These are phyloP conservation scores for Entomortierella chlamydospora DNA, from an alignment of 192 early-diverging fungal genomes.

Conservation along the genomic window DNA sequence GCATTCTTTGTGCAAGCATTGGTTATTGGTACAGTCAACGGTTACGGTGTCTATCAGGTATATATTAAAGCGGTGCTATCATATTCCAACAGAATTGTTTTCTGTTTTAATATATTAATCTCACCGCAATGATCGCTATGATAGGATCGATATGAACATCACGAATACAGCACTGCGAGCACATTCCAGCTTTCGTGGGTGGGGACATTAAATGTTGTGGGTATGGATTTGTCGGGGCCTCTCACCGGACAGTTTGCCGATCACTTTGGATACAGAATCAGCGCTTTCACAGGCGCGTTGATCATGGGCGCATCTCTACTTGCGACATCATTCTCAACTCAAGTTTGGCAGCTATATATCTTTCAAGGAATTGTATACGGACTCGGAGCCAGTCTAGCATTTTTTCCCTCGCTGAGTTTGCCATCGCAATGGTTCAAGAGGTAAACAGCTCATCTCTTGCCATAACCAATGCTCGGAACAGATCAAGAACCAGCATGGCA, in stretches of 20 bases:
- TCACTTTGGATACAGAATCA: slow-evolving; percentile 60
- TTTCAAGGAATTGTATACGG: slow-evolving; percentile 42
- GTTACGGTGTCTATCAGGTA: slow-evolving; percentile 65
- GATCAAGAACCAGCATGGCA: no score
- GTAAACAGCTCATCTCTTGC: no score
- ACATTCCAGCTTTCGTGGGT: slow-evolving; percentile 63
- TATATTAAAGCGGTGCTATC: neutral
- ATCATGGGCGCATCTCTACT: slow-evolving; percentile 62
- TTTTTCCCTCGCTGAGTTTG: slow-evolving; percentile 61
- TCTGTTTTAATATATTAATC: no score
- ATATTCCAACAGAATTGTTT: no score
- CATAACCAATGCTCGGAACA: no score
- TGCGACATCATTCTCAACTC: slow-evolving; percentile 66
- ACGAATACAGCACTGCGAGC: slow-evolving; percentile 48
- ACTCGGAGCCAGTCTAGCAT: slow-evolving; percentile 59
- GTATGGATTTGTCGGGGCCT: slow-evolving; percentile 61
- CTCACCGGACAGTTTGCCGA: slow-evolving; percentile 63
- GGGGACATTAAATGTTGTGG: slow-evolving; percentile 62
- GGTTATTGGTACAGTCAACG: slow-evolving; percentile 66
- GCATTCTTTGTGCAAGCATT: slow-evolving; percentile 63
- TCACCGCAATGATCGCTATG: slow-evolving; percentile 8
- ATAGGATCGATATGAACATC: slow-evolving; percentile 37
- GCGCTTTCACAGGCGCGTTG: slow-evolving; percentile 59
- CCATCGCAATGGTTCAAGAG: slow-evolving; percentile 69
- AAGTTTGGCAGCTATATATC: slow-evolving; percentile 48